Conservation (phyloP, 2,329 filamentous ascomycete species). For the Calonectria hongkongensis region DNA sequence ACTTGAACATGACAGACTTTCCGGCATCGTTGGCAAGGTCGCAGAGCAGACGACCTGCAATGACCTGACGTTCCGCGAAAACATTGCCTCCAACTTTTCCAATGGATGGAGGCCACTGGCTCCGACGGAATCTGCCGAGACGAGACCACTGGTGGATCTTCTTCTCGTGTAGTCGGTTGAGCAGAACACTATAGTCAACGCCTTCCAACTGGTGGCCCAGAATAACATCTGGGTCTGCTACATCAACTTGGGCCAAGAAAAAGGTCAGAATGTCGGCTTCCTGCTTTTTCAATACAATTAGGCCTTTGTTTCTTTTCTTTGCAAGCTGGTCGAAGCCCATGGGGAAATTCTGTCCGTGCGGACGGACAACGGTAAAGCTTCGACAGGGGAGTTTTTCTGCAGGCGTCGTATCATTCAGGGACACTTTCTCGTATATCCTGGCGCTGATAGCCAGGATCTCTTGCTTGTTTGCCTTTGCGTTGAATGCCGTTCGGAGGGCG, state of each 20-base stretch:
- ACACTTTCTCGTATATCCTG: slow-evolving; percentile 93
- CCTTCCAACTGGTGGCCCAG: slow-evolving; percentile 97
- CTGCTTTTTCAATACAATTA: slow-evolving; percentile 86
- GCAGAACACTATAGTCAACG: slow-evolving; percentile 93
- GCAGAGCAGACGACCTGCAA: slow-evolving; percentile 91
- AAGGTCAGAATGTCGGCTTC: slow-evolving; percentile 91
- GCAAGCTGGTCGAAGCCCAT: slow-evolving; percentile 89
- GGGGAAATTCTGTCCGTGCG: slow-evolving; percentile 84
- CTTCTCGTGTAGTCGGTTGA: slow-evolving; percentile 90
- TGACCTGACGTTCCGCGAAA: slow-evolving; percentile 92
- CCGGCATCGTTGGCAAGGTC: slow-evolving; percentile 97
- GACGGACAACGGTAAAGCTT: slow-evolving; percentile 93
- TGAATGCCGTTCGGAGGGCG: slow-evolving; percentile 90
- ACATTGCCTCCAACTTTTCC: slow-evolving; percentile 91
- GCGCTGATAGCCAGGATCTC: slow-evolving; percentile 95
- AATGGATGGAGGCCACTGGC: slow-evolving; percentile 90
- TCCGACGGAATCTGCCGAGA: slow-evolving; percentile 88
- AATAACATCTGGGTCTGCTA: slow-evolving; percentile 93
- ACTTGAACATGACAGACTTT: slow-evolving; percentile 97
- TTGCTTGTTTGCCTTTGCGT: slow-evolving; percentile 94
- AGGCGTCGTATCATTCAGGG: slow-evolving; percentile 89
- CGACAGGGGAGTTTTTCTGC: slow-evolving; percentile 92
- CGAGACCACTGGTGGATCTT: slow-evolving; percentile 97
- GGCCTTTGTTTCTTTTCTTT: slow-evolving; percentile 82
- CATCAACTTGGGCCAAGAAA: slow-evolving; percentile 91